Conservation (phyloP, 2,329 filamentous ascomycete genomes). For the Clarireedia paspali region DNA sequence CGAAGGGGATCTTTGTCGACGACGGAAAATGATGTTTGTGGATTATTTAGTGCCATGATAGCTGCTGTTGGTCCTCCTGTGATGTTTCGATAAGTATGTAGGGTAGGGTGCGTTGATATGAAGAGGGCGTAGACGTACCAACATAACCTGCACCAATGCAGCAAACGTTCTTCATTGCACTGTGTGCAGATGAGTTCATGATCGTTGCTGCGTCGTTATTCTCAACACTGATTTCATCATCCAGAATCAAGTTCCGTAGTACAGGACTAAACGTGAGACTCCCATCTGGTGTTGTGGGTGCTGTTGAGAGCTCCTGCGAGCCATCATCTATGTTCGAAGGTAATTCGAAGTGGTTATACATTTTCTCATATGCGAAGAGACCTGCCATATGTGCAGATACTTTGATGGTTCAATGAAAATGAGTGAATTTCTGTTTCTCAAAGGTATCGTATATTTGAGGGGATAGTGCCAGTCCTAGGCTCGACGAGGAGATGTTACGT, state of each 20-base stretch:
- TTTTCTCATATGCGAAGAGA: not conserved
- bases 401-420: too few relatives aligned
- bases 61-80: conserved; percentile 65
- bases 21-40: conserved; percentile 63
- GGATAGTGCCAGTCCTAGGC: too few relatives aligned
- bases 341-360: conserved; percentile 18
- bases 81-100: not conserved
- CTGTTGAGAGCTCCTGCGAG: conserved; percentile 31
- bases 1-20: conserved; percentile 60
- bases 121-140: conserved; percentile 41
- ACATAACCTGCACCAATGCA: conserved; percentile 72
- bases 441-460: too few relatives aligned
- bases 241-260: conserved; percentile 27
- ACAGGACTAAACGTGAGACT: conserved; percentile 37
- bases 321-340: conserved; percentile 28
- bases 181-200: not conserved
- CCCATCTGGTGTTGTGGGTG: conserved; percentile 38
- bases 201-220: conserved; percentile 2
- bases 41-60: conserved; percentile 67
- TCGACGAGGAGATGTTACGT: too few relatives aligned
- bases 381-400: too few relatives aligned
- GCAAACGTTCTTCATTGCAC: conserved; percentile 51
- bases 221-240: conserved; percentile 17
- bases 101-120: not conserved
- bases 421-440: too few relatives aligned